These are phyloP conservation scores for Monilinia polystroma DNA, from an alignment of 2,329 filamentous ascomycete genomes.

Conservation along the genomic window DNA sequence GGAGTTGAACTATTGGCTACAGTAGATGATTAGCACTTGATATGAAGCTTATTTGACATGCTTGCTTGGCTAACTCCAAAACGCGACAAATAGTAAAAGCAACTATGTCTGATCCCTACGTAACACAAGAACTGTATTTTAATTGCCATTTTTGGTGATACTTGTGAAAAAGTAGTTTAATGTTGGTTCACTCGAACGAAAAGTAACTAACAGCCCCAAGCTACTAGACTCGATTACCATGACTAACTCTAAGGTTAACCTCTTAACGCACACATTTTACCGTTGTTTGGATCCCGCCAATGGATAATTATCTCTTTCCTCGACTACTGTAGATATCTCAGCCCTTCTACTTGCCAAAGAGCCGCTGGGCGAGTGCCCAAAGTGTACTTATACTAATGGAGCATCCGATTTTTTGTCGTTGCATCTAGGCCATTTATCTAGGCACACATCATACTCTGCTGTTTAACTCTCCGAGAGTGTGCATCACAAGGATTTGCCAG, in stretches of 20 bases:
- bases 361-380: background rate
- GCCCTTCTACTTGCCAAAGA: background rate
- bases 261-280: background rate
- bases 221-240: background rate
- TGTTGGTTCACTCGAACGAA: background rate
- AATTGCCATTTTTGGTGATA: background rate
- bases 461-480: background rate
- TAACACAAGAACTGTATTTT: background rate
- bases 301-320: background rate
- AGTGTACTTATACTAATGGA: background rate
- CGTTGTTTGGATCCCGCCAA: background rate
- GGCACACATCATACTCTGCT: slow-evolving; percentile 1
- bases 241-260: background rate
- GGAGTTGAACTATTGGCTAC: background rate
- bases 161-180: background rate
- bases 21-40: background rate
- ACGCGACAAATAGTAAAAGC: background rate
- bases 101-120: background rate
- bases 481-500: background rate
- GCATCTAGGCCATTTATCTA: background rate
- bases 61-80: background rate
- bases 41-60: background rate
- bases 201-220: background rate
- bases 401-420: background rate
- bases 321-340: background rate